A percentile compares a stretch with the other conserved stretches of the same genome.
Conservation (phyloP, 2,329 filamentous ascomycete species). For the Ustulina deusta region DNA sequence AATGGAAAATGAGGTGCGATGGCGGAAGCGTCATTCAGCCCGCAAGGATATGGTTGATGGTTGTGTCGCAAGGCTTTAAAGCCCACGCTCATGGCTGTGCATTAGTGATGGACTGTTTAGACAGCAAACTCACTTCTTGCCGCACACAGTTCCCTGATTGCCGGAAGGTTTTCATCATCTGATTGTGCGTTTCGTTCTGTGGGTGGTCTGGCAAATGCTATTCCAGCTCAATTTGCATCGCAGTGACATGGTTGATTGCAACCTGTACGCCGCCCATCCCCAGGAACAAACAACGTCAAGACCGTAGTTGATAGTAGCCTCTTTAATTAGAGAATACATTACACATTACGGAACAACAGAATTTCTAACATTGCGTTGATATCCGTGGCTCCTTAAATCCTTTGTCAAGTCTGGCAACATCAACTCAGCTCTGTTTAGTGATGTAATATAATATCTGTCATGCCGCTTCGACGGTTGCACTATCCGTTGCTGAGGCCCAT, state of each 20-base stretch:
- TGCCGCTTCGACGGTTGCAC: no score
- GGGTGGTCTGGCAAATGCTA: conserved; percentile 28
- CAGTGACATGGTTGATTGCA: conserved; percentile 18
- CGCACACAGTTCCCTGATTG: conserved; percentile 38
- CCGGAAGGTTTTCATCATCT: conserved; percentile 38
- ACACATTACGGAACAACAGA: conserved; percentile 16
- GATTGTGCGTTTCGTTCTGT: conserved; percentile 28
- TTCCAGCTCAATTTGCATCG: conserved; percentile 12
- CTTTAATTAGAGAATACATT: conserved; percentile 41
- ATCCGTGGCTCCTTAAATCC: not conserved
- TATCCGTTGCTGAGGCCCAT: no score
- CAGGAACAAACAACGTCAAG: not conserved
- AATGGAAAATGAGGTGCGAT: conserved; percentile 23
- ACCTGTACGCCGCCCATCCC: conserved; percentile 20
- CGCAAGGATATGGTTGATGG: conserved; percentile 7
- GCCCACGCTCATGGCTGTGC: conserved; percentile 17
- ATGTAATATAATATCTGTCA: not conserved
- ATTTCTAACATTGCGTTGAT: not conserved
- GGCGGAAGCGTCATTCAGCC: conserved; percentile 27
- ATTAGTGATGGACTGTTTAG: conserved; percentile 29
- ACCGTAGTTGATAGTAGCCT: conserved; percentile 32
- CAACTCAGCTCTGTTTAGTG: not conserved
- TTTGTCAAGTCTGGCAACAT: not conserved
- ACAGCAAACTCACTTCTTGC: conserved; percentile 34
- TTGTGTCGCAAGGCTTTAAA: conserved; percentile 7